Evolutionary conservation across 2,329 filamentous ascomycete species (phyloP).

Genomic region (Pezicula carpinea): DNA sequence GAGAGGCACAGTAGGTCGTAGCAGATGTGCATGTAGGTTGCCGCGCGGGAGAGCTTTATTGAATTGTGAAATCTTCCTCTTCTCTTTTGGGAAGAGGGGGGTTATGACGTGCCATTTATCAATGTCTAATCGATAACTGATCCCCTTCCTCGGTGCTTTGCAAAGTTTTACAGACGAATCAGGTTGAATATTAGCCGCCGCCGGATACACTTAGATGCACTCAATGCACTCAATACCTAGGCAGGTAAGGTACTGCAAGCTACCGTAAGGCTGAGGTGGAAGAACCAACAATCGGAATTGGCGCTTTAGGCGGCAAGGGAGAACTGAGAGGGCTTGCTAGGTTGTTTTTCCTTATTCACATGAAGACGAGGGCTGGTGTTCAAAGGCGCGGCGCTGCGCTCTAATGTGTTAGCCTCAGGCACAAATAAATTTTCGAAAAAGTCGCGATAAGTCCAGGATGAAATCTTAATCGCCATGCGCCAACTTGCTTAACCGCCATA

Average conservation of each 20-base stretch:
- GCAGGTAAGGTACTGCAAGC: too few relatives aligned
- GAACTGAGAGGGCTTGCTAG: too few relatives aligned
- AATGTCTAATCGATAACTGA: conserved; percentile 18
- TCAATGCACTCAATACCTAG: too few relatives aligned
- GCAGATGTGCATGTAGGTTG: conserved; percentile 8
- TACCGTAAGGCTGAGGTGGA: too few relatives aligned
- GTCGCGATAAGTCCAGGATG: conserved; percentile 2
- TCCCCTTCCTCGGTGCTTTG: conserved; percentile 7
- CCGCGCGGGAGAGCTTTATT: conserved; percentile 22
- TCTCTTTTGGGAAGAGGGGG: conserved; percentile 8
- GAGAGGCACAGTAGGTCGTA: neutral
- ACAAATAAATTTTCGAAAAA: neutral
- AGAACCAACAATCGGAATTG: too few relatives aligned
- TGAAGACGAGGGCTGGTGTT: too few relatives aligned
- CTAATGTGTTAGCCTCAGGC: neutral
- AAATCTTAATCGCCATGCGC: conserved; percentile 4
- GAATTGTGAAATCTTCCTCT: conserved; percentile 6
- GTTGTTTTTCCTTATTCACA: too few relatives aligned
- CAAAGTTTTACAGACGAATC: neutral
- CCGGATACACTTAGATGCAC: neutral
- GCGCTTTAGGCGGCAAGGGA: too few relatives aligned
- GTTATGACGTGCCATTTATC: conserved; percentile 11
- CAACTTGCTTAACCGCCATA: neutral
- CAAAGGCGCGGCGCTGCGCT: too few relatives aligned
- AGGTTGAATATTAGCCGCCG: neutral